A percentile compares a stretch with the other conserved stretches of the same genome.
phyloP scores from a whole-genome alignment of 2,329 filamentous ascomycete genomes.

The Ophiostoma montium region DNA sequence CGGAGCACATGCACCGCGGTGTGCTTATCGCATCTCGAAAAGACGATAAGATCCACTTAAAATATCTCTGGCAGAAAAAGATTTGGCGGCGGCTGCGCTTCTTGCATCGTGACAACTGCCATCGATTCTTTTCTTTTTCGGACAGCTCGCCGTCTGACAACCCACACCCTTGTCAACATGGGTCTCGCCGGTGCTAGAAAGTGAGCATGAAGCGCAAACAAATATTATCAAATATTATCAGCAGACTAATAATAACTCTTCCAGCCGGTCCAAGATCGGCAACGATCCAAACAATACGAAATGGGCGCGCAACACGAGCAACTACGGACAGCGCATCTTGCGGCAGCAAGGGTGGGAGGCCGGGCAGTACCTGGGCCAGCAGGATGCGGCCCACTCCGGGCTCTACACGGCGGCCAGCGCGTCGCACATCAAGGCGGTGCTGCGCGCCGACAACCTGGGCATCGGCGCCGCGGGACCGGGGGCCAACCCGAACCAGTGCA shows the following conservation, averaged over 20 bases:
- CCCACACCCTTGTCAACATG: conserved; percentile 32
- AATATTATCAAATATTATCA: background rate
- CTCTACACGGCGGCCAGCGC: conserved; percentile 69
- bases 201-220: conserved; percentile 26
- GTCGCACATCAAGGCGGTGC: conserved; percentile 67
- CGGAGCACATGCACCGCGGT: background rate
- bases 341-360: conserved; percentile 81
- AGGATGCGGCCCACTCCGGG: conserved; percentile 58
- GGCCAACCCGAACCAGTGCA: conserved; percentile 55
- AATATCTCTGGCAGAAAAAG: conserved; percentile 9
- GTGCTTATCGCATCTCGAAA: background rate
- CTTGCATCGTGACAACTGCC: background rate
- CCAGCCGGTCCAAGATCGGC: conserved; percentile 51
- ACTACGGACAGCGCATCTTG: conserved; percentile 84
- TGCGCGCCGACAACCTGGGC: conserved; percentile 87
- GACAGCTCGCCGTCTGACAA: background rate
- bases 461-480: conserved; percentile 57
- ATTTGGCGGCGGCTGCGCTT: background rate
- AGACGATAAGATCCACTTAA: conserved; percentile 7
- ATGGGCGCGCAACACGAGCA: conserved; percentile 71
- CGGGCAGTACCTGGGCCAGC: conserved; percentile 66
- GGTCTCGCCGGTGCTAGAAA: conserved; percentile 55
- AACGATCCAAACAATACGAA: conserved; percentile 90
- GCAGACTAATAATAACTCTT: background rate
- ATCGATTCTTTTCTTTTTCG: too few species aligned